Evolutionary conservation across 805 yeast genomes (phyloP).

Genomic region (Nakazawaea wyomingensis): DNA sequence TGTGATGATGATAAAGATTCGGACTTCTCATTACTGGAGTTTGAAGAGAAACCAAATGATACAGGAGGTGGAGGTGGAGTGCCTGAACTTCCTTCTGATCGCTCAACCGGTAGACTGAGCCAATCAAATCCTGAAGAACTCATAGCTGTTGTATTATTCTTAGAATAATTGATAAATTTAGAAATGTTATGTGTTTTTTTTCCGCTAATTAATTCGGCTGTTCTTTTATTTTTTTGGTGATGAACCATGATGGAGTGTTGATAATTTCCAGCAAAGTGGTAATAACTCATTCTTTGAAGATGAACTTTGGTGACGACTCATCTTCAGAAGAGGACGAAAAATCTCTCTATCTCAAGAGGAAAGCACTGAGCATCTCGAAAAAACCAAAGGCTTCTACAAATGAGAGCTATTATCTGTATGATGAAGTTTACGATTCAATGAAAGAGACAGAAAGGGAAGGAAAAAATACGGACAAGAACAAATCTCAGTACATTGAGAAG

Average conservation of each 20-base stretch:
- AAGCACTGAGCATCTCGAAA: neutral
- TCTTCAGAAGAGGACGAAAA: conserved; percentile 8
- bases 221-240: neutral
- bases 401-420: conserved; percentile 33
- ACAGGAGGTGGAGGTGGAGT: conserved; percentile 44
- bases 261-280: neutral
- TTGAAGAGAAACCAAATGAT: conserved; percentile 39
- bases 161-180: neutral
- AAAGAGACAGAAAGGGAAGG: conserved; percentile 21
- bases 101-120: conserved; percentile 38
- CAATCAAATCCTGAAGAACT: conserved; percentile 44
- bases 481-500: conserved; percentile 32
- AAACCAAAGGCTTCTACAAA: conserved; percentile 13
- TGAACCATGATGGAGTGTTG: neutral
- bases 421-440: conserved; percentile 42
- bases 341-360: conserved; percentile 2
- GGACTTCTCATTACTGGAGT: conserved; percentile 12
- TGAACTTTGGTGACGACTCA: conserved; percentile 10
- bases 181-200: conserved; percentile 1
- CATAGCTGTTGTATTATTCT: conserved; percentile 16
- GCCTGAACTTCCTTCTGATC: conserved; percentile 1
- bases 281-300: conserved; percentile 2
- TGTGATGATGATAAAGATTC: neutral
- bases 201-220: neutral
- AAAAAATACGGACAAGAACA: neutral